Base-by-base conservation (phyloP, 129 eudicot species). In the Logfia minima region DNA sequence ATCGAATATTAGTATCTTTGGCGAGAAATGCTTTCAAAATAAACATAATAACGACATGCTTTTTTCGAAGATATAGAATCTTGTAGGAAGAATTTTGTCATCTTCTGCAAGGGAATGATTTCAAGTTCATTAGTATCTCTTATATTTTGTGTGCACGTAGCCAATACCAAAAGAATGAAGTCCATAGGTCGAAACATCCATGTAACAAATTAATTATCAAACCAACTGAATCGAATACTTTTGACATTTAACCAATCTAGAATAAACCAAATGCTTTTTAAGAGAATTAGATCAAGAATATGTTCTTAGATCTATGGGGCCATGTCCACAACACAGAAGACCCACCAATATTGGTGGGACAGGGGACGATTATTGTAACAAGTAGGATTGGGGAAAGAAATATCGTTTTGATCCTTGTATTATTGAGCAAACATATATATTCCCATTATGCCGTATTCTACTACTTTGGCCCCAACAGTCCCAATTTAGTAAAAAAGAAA, bases 271-370 rank as follows among this genome's bases (percentile, higher is more conserved):
- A 41, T 41, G 13, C 10, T 2, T 41, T 41, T 41, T 37, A 14
- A 48, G 5, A 48, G 2, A 45, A 3, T 48, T 48, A 13, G 1
- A 48, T n/a, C 29, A 68, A 39, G 55, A 39, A 68, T 24, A 68
- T 68, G 26, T 19, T 29, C 31, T 21, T 22, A 61, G 72, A 70
- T 21, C 64, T 19, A 10, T 71, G 18, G 28, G 41, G 60, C 18
- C 78, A 74, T 48, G 72, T 45, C 63, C 63, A 75, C 41, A 51
- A 31, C 16, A 45, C 41, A 26, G 31, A 61, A 41, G 31, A 64
- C 13, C 18, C 72, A 31, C 66, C 63, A 11, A 28, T 63, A 75
- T 64, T 65, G 52, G 53, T 65, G 64, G 73, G 65, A 16, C 78
- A 60, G 21, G 24, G 53, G 32, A 58, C 34, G 37, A 24, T 56